phyloP scores from a whole-genome alignment of 768 basidiomycete genomes.

The Phanerochaete carnosa region DNA sequence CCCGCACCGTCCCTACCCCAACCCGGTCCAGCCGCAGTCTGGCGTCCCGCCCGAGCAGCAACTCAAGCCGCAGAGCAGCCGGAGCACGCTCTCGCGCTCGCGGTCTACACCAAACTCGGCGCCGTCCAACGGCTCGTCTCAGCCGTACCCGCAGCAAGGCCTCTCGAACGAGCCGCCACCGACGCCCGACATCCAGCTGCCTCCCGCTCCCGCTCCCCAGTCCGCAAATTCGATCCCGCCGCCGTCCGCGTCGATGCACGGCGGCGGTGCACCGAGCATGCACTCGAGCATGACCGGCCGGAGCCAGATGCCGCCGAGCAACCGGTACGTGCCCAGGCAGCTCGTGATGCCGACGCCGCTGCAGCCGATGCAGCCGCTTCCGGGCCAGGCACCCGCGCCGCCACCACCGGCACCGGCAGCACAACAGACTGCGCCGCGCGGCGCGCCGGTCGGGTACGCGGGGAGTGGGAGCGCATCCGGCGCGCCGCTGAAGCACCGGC shows the following conservation, averaged over 20 bases:
- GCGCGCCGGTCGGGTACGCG: neutral
- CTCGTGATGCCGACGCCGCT: slow-evolving; percentile 76
- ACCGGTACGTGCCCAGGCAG: slow-evolving; percentile 51
- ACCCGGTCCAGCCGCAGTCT: neutral
- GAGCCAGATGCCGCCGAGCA: slow-evolving; percentile 13
- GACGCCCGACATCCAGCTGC: slow-evolving; percentile 13
- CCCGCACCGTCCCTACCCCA: neutral
- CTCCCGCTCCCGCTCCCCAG: neutral
- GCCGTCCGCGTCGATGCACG: neutral
- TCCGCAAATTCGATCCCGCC: neutral
- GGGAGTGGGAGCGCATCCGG: neutral
- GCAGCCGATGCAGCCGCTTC: slow-evolving; percentile 28
- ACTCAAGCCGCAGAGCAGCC: neutral
- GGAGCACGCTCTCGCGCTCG: slow-evolving; percentile 3
- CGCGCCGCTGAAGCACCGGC: slow-evolving; percentile 1
- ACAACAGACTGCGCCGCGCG: neutral
- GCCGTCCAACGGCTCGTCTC: neutral
- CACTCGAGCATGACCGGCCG: neutral
- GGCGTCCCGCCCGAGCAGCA: neutral
- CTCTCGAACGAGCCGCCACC: slow-evolving; percentile 10
- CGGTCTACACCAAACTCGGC: slow-evolving; percentile 3
- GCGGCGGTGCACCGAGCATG: neutral
- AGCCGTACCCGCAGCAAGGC: neutral
- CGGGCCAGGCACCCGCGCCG: neutral
- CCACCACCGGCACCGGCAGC: neutral